These are phyloP conservation scores for Mortierella sp. DNA, from an alignment of 371 early-diverging fungal species.

Conservation along the genomic window DNA sequence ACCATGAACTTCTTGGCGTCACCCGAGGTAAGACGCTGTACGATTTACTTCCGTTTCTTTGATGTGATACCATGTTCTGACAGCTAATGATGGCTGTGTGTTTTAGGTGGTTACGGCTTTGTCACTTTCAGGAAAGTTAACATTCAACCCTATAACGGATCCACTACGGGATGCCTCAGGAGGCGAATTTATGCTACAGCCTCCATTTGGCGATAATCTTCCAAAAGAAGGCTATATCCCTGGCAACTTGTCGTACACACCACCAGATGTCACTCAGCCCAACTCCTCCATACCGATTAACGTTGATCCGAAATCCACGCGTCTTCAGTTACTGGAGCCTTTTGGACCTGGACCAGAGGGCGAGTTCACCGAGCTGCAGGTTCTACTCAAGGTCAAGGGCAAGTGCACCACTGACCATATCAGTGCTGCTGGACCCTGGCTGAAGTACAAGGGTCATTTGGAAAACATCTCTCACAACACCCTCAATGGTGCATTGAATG, in stretches of 20 bases:
- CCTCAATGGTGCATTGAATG: constrained; percentile 94
- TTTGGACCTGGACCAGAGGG: constrained; percentile 82
- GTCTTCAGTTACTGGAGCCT: constrained; percentile 88
- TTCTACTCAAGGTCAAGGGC: constrained; percentile 93
- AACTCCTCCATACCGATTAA: constrained; percentile 66
- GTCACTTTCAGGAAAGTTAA: constrained; percentile 87
- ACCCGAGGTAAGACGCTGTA: constrained; percentile 72
- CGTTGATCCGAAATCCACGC: constrained; percentile 78
- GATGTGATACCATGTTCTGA: neutral
- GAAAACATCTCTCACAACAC: constrained; percentile 97
- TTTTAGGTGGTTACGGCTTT: constrained; percentile 87
- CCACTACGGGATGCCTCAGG: constrained; percentile 77
- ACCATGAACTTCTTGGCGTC: constrained; percentile 96
- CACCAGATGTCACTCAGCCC: constrained; percentile 68
- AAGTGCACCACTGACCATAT: constrained; percentile 99
- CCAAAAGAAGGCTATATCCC: constrained; percentile 87
- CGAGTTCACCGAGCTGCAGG: constrained; percentile 78
- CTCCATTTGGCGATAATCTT: constrained; percentile 89
- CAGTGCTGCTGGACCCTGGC: constrained; percentile 95
- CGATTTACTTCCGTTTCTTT: neutral
- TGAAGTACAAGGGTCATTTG: constrained; percentile 97
- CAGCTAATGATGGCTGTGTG: neutral
- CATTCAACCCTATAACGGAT: constrained; percentile 94
- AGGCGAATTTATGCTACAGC: constrained; percentile 78
- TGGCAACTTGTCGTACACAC: constrained; percentile 74